These are phyloP conservation scores for Schoenoplectus tabernaemontani DNA, from an alignment of 202 grass and related monocot species.

Conservation along the genomic window DNA sequence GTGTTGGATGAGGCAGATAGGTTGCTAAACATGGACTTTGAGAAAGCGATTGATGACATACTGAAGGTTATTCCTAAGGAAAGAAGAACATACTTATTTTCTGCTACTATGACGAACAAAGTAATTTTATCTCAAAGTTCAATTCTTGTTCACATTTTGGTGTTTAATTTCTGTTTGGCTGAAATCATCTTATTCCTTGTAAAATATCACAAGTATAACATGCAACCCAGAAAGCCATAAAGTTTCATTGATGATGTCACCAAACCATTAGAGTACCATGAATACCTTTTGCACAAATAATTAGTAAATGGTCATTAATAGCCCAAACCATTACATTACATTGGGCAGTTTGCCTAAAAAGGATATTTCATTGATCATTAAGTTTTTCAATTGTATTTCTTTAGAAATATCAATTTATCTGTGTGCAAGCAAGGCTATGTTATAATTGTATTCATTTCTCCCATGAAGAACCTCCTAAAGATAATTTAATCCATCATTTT, in stretches of 20 bases:
- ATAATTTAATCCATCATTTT: not conserved
- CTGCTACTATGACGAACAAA: conserved; percentile 91
- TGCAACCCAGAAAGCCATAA: not conserved
- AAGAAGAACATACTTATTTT: conserved; percentile 74
- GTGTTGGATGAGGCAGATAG: conserved; percentile 94
- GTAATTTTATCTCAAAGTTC: conserved; percentile 25
- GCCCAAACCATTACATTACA: not conserved
- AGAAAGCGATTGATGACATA: conserved; percentile 83
- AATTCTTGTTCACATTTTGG: not conserved
- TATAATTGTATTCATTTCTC: not conserved
- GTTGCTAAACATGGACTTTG: conserved; percentile 78
- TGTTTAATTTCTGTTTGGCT: not conserved
- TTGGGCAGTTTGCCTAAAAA: too few relatives aligned
- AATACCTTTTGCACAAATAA: not conserved
- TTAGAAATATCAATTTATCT: not conserved
- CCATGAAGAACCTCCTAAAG: not conserved
- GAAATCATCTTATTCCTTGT: not conserved
- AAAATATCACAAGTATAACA: not conserved
- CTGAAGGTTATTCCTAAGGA: conserved; percentile 75
- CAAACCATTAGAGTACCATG: not conserved
- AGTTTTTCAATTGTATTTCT: too few relatives aligned
- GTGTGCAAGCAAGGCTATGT: not conserved
- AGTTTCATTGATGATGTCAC: not conserved
- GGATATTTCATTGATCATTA: not conserved
- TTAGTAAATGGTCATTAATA: not conserved